Conservation (phyloP, 2,329 filamentous ascomycete species). For the Colletotrichum navitas region DNA sequence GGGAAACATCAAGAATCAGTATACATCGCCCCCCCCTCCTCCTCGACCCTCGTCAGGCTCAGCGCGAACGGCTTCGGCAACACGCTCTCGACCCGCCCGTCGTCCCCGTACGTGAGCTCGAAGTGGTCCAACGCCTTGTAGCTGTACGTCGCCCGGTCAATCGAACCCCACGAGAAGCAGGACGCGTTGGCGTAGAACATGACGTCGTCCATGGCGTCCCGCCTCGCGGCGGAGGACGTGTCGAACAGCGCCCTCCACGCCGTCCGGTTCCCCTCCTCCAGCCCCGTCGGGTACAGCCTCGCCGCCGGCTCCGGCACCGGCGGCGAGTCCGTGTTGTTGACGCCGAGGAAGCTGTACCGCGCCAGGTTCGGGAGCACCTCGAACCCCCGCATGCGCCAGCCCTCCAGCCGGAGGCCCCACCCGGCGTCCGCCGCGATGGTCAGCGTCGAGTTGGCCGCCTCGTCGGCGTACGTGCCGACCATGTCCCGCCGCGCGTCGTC, state of each 20-base stretch:
- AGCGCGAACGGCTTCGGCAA: conserved; percentile 30
- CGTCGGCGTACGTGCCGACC: conserved; percentile 55
- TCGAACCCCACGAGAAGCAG: conserved; percentile 50
- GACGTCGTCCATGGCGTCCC: conserved; percentile 43
- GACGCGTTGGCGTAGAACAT: conserved; percentile 48
- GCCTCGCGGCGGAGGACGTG: conserved; percentile 36
- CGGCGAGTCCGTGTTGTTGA: conserved; percentile 22
- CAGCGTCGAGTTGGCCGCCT: conserved; percentile 55
- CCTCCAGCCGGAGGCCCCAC: conserved; percentile 54
- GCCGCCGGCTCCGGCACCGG: conserved; percentile 36
- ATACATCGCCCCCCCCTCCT: background rate
- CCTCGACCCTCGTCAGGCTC: conserved; percentile 19
- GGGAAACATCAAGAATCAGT: no score
- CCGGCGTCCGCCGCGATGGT: conserved; percentile 54
- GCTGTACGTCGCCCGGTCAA: conserved; percentile 52
- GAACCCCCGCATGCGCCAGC: conserved; percentile 56
- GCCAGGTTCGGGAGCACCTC: conserved; percentile 54
- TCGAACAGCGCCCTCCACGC: conserved; percentile 53
- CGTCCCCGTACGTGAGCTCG: conserved; percentile 45
- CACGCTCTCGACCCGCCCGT: conserved; percentile 28
- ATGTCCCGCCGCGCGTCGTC: conserved; percentile 50
- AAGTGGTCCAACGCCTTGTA: conserved; percentile 47
- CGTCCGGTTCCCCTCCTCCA: conserved; percentile 34
- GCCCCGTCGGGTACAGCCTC: conserved; percentile 42
- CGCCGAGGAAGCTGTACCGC: conserved; percentile 42